Base-by-base conservation (phyloP, 257 asterid species). In the Solanum dulcamara region DNA sequence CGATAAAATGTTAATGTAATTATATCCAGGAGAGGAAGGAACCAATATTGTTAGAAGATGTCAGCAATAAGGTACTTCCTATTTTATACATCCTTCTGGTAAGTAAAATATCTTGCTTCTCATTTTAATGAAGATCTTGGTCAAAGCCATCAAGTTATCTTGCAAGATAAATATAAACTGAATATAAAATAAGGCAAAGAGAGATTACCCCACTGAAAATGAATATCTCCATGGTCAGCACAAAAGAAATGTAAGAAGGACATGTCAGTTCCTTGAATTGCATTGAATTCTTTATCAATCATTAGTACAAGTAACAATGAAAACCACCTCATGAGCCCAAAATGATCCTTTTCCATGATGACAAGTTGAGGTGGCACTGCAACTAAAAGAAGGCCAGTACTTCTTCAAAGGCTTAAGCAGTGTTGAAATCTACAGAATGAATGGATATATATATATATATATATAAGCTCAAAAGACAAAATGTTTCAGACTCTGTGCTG, bases 301-400 rank as follows among this genome's bases (percentile, higher is more conserved):
- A 74, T 79, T 32, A 33, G 72, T 26, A 71, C 48, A 80, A 40
- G 46, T 22, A 68, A 59, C 53, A 81, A 85, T 53, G 32, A 85
- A 85, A 57, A 85, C 84, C 20, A 94, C 98, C 99, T 96, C 99
- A 86, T 96, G 99, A 87, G 91, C 99, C 99, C 99, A 96, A 89
- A 96, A 94, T 79, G 92, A 35, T 89, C 99, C 99, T 85, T 87
- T 93, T 66, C 92, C 92, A 68, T 94, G 93, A 87, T 94, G 96
- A 91, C 99, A 96, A 83, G 93, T 91, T 71, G 91, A 87, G 86
- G 95, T 4, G 67, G 90, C 83, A 83, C 91, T 70, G 86, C 99
- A 94, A 87, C 91, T 93, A 62, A 88, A 91, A 51, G 97, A 87
- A 80, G 99, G 98, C 99, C 99, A 96, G 86, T 93, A 94, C 91